Conservation (phyloP, 2,329 filamentous ascomycete species). For the Pyricularia pennisetigena region DNA sequence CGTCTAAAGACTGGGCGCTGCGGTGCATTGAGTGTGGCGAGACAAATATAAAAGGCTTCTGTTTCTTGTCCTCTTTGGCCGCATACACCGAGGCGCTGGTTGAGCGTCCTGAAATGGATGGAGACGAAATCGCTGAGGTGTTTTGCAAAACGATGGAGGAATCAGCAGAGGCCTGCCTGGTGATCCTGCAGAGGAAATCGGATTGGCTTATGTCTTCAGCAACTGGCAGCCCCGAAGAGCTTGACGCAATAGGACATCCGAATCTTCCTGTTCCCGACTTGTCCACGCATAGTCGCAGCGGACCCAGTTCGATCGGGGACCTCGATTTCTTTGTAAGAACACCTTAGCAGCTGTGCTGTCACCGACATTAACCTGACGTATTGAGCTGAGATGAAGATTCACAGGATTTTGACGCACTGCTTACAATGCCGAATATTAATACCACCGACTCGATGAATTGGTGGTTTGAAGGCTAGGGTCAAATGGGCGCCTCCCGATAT, state of each 20-base stretch:
- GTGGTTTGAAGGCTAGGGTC: background rate
- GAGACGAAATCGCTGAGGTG: background rate
- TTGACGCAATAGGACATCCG: background rate
- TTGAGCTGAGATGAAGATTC: background rate
- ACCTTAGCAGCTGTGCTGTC: background rate
- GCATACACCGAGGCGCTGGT: background rate
- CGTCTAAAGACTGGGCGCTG: background rate
- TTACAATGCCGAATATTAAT: background rate
- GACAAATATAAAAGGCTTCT: background rate
- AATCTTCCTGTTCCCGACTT: background rate
- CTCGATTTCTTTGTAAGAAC: background rate
- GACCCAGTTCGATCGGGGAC: background rate
- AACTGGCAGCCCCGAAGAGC: background rate
- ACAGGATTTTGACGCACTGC: background rate
- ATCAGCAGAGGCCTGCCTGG: background rate
- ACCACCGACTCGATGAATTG: background rate
- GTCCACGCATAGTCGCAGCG: background rate
- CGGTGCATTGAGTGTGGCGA: background rate
- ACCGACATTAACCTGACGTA: background rate
- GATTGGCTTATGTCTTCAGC: background rate
- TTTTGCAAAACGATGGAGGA: background rate
- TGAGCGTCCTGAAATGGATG: background rate
- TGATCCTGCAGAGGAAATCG: background rate
- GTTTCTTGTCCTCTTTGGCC: background rate
- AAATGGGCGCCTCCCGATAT: background rate